Percentiles rank a stretch among this genome's conserved stretches.
These are phyloP conservation scores for Infundibulicybe gibba DNA, from an alignment of 768 basidiomycete species.

Conservation along the genomic window DNA sequence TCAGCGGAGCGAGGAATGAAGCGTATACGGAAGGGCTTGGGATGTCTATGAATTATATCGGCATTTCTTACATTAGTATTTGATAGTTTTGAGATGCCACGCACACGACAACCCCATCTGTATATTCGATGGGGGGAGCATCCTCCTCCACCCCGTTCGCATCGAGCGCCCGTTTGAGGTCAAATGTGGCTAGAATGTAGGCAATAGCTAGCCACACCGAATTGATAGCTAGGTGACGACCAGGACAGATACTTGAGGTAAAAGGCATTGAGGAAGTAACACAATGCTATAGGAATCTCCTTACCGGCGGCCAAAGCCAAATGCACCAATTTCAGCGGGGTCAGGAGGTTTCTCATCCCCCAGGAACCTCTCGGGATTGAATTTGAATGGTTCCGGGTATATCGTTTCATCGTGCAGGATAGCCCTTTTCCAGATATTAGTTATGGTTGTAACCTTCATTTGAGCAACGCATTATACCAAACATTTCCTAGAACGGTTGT, in stretches of 20 bases:
- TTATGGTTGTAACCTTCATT: neutral
- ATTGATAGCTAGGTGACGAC: too few species aligned
- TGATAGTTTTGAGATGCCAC: neutral
- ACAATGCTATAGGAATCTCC: neutral
- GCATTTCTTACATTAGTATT: neutral
- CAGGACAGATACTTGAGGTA: neutral
- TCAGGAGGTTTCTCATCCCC: neutral
- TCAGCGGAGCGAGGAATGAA: neutral
- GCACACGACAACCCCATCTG: too few species aligned
- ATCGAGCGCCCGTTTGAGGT: too few species aligned
- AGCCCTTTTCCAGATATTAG: constrained; percentile 20
- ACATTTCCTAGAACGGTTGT: constrained; percentile 8
- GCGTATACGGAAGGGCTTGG: too few species aligned
- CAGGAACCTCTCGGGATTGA: too few species aligned
- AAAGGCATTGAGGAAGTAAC: neutral
- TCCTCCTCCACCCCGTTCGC: too few species aligned
- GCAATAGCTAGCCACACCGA: too few species aligned
- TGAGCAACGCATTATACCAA: constrained; percentile 3
- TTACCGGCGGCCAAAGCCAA: too few species aligned
- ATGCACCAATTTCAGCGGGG: neutral
- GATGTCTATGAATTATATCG: neutral
- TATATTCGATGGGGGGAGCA: too few species aligned
- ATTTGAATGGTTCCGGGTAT: constrained; percentile 29
- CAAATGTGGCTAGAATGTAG: too few species aligned
- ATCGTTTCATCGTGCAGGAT: constrained; percentile 24